Evolutionary conservation across 1,139 yeast genomes (phyloP), one percentile per base, ranked within the genome.

Genomic region (Geotrichum europaeum): DNA sequence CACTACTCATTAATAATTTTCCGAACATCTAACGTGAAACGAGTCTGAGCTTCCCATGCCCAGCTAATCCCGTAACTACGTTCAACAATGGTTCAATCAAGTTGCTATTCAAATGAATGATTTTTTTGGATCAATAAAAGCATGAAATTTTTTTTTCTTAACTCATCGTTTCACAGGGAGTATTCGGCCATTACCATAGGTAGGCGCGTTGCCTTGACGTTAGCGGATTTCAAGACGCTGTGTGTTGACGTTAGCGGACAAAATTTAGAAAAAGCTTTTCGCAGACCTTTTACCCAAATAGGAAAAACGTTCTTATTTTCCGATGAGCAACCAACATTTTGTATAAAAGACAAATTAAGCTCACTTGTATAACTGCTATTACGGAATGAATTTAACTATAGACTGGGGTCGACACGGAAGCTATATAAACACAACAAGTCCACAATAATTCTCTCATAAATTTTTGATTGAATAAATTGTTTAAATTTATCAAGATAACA

Each of bases 171-270:
- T n/a, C 47, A 40, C 47, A 40, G n/a, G 47, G 20, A 40, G 12
- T 40, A 40, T 40, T 40, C 20, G 10, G 47, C 20, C 47, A 40
- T 40, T 40, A 40, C 20, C 20, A n/a, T 40, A n/a, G 47, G 47
- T 40, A 40, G 47, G 53, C 60, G 60, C 60, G 56, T 49, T 53
- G 56, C 34, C 56, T 57, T 57, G 50, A 57, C 60, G 53, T 53
- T 53, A 57, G 60, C 22, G 60, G 60, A 57, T 34, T 28, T 12
- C 10, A 18, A 34, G 28, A 43, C 60, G 60, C 60, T 56, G 55
- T 58, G 54, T 43, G 49, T 58, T 49, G 22, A 58, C 60, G 58
- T 58, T 54, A 58, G 60, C 56, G 60, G 60, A 58, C 56, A 50
- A 47, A 32, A 28, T 53, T 36, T 7, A 24, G 51, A 28, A 36